phyloP scores from a whole-genome alignment of 371 early-diverging fungal genomes.

The Mucor ambiguus region DNA sequence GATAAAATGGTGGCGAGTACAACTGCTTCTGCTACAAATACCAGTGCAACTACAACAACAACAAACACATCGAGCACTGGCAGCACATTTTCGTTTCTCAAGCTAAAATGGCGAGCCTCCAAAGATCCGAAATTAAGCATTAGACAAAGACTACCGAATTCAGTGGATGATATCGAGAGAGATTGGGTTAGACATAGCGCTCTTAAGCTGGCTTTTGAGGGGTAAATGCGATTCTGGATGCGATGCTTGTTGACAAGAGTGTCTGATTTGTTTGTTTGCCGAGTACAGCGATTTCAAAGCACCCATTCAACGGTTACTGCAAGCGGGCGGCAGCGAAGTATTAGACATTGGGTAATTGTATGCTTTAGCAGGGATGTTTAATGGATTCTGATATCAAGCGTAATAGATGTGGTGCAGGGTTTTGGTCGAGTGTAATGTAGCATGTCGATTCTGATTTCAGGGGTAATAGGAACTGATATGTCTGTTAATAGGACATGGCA shows the following conservation, averaged over 20 bases:
- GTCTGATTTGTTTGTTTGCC: not conserved
- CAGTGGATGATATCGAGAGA: slow-evolving; percentile 41
- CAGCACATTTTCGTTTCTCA: slow-evolving; percentile 19
- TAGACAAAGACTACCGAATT: slow-evolving; percentile 20
- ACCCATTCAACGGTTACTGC: slow-evolving; percentile 35
- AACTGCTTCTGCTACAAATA: not conserved
- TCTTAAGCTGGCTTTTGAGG: slow-evolving; percentile 43
- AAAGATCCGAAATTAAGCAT: slow-evolving; percentile 25
- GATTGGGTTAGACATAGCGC: slow-evolving; percentile 48
- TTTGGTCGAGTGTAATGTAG: slow-evolving; percentile 43
- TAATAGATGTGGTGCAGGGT: slow-evolving; percentile 40
- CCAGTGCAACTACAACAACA: not conserved
- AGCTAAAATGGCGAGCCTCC: slow-evolving; percentile 30
- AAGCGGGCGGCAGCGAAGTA: slow-evolving; percentile 47
- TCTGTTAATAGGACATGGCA: slow-evolving; percentile 43
- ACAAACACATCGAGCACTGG: not conserved
- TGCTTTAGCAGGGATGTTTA: not conserved
- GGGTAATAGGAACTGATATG: not conserved
- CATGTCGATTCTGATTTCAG: not conserved
- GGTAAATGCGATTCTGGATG: slow-evolving; percentile 16
- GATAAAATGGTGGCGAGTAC: not conserved
- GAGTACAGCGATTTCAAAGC: slow-evolving; percentile 42
- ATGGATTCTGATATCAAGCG: not conserved
- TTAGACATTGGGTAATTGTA: slow-evolving; percentile 45
- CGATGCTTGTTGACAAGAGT: not conserved